These are phyloP conservation scores for Lactarius hatsudake DNA, from an alignment of 768 basidiomycete species.

Conservation along the genomic window DNA sequence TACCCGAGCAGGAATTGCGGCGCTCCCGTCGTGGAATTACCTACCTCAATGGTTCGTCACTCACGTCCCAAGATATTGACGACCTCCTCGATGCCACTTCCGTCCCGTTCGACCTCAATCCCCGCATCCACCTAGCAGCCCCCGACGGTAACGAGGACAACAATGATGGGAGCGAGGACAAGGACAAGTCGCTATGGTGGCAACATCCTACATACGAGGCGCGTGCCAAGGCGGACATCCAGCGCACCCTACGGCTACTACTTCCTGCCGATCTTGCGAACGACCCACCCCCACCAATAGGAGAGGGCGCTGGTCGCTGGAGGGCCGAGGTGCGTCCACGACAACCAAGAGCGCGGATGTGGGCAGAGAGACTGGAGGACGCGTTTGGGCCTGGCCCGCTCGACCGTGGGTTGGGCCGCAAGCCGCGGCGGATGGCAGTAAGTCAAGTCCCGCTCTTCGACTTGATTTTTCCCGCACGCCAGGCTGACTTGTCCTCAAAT, in stretches of 20 bases:
- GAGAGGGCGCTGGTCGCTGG: neutral
- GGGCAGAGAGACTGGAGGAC: slow-evolving; percentile 23
- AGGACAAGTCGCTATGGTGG: slow-evolving; percentile 14
- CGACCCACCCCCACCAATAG: slow-evolving; percentile 3
- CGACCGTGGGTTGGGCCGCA: slow-evolving; percentile 21
- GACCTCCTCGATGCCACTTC: slow-evolving; percentile 12
- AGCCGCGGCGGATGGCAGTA: slow-evolving; percentile 21
- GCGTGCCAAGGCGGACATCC: slow-evolving; percentile 21
- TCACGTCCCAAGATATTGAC: slow-evolving; percentile 9
- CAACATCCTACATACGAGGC: slow-evolving; percentile 15
- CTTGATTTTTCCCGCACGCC: no score
- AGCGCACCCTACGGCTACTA: slow-evolving; percentile 7
- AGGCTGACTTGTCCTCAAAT: neutral
- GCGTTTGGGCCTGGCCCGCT: slow-evolving; percentile 24
- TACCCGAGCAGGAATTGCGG: neutral
- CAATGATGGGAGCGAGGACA: neutral
- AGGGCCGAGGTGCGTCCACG: slow-evolving; percentile 16
- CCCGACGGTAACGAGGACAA: neutral
- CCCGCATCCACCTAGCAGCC: neutral
- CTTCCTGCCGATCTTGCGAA: slow-evolving; percentile 16
- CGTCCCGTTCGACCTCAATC: slow-evolving; percentile 10
- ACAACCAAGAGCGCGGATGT: slow-evolving; percentile 11
- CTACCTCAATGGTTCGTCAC: neutral
- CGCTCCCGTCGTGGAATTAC: slow-evolving; percentile 7
- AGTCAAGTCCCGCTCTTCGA: neutral